A percentile compares a stretch with the other conserved stretches of the same genome.
phyloP scores from a whole-genome alignment of 2,329 filamentous ascomycete genomes.

The Lasiodiplodia theobromae region DNA sequence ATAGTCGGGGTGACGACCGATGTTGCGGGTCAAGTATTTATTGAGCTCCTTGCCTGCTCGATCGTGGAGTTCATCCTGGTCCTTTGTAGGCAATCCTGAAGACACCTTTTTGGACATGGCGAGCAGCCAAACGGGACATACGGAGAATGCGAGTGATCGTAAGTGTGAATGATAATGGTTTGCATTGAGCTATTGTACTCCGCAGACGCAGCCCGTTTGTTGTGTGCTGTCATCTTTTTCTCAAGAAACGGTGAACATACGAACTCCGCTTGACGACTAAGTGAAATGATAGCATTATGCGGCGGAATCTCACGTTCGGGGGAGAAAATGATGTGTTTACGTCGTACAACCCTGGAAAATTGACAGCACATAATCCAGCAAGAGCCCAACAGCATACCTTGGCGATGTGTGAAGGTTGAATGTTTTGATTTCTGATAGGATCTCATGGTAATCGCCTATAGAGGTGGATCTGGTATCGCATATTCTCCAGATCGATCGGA shows the following conservation, averaged over 20 bases:
- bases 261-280: not conserved
- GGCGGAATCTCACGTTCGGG: not conserved
- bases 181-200: constrained; percentile 4
- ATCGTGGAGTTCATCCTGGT: not conserved
- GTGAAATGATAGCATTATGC: not conserved
- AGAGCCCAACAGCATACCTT: not conserved
- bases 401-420: not conserved
- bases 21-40: not conserved
- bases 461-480: constrained; percentile 92
- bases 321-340: not conserved
- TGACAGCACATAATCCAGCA: not conserved
- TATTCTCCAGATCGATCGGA: constrained; percentile 87
- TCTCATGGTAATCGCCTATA: constrained; percentile 56
- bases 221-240: not conserved
- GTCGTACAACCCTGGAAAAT: not conserved
- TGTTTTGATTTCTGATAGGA: not conserved
- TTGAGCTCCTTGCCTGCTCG: not conserved
- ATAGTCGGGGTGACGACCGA: not conserved
- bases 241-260: not conserved
- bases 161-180: not conserved
- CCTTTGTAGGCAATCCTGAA: not conserved
- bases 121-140: not conserved
- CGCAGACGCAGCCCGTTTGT: not conserved
- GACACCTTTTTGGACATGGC: not conserved
- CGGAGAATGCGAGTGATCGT: not conserved